These are phyloP conservation scores for Cyberlindnera mrakii DNA, from an alignment of 805 yeast species.

Conservation along the genomic window DNA sequence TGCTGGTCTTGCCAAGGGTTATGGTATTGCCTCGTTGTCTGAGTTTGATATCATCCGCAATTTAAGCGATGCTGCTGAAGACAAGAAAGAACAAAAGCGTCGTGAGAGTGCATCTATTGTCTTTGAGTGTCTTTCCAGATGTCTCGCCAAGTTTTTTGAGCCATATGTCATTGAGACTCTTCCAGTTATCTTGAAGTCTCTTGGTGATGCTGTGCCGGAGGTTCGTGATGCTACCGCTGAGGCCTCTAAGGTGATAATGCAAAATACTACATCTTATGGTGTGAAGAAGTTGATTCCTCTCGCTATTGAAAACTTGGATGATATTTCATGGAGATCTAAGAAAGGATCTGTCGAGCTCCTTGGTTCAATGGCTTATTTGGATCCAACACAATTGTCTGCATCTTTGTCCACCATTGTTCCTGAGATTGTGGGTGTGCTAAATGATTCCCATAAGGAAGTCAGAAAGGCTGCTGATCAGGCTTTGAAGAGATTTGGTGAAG, in stretches of 20 bases:
- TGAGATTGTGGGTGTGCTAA: slow-evolving; percentile 89
- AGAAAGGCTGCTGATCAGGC: slow-evolving; percentile 91
- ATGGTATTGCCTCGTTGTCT: slow-evolving; percentile 73
- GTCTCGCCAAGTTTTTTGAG: slow-evolving; percentile 75
- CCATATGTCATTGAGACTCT: slow-evolving; percentile 89
- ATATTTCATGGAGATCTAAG: slow-evolving; percentile 91
- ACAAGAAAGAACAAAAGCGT: slow-evolving; percentile 62
- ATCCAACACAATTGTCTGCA: slow-evolving; percentile 87
- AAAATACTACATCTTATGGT: slow-evolving; percentile 86
- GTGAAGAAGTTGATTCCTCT: slow-evolving; percentile 86
- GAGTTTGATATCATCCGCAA: slow-evolving; percentile 72
- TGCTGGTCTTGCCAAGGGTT: slow-evolving; percentile 88
- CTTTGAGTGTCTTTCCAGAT: slow-evolving; percentile 75
- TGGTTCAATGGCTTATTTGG: slow-evolving; percentile 97
- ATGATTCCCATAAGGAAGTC: slow-evolving; percentile 95
- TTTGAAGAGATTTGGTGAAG: slow-evolving; percentile 90
- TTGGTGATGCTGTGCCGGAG: slow-evolving; percentile 81
- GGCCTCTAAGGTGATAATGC: slow-evolving; percentile 87
- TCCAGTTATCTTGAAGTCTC: slow-evolving; percentile 70
- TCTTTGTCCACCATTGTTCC: slow-evolving; percentile 90
- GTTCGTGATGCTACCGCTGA: slow-evolving; percentile 86
- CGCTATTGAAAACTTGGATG: slow-evolving; percentile 80
- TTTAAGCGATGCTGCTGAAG: slow-evolving; percentile 79
- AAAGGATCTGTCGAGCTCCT: slow-evolving; percentile 93
- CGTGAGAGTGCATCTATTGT: slow-evolving; percentile 88